A percentile compares a stretch with the other conserved stretches of the same genome.
Conservation (phyloP, 2,329 filamentous ascomycete genomes). For the Fusarium pseudoanthophilum region DNA sequence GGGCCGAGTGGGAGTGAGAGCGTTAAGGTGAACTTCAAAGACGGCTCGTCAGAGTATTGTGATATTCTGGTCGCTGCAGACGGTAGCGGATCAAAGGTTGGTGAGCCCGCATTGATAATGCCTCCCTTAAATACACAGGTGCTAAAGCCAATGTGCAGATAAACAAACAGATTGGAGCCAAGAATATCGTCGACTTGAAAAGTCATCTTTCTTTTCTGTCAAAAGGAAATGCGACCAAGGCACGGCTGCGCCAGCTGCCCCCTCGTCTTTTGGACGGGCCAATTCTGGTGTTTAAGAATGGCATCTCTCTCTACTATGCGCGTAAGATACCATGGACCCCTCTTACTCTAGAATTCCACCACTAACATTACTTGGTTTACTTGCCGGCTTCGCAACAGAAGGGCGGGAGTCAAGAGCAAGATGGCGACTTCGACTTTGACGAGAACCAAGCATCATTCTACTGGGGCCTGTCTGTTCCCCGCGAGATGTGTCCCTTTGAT, state of each 20-base stretch:
- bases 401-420: fast-evolving
- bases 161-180: neutral
- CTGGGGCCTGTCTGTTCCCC: neutral
- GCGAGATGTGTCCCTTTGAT: neutral
- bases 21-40: neutral
- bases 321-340: neutral
- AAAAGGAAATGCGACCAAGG: neutral
- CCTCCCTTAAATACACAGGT: too few species aligned
- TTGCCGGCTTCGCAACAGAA: neutral
- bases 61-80: neutral
- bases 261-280: neutral
- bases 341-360: too few species aligned
- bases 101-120: neutral
- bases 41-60: neutral
- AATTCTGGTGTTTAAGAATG: neutral
- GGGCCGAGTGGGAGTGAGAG: fast-evolving
- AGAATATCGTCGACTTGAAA: neutral
- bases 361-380: neutral
- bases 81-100: neutral
- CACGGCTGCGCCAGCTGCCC: neutral
- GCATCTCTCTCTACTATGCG: neutral
- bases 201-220: neutral
- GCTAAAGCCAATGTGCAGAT: neutral
- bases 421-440: neutral
- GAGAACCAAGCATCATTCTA: neutral